A percentile compares a stretch with the other conserved stretches of the same genome.
These are phyloP conservation scores for Lycium barbarum DNA, from an alignment of 257 asterid species.

Conservation along the genomic window DNA sequence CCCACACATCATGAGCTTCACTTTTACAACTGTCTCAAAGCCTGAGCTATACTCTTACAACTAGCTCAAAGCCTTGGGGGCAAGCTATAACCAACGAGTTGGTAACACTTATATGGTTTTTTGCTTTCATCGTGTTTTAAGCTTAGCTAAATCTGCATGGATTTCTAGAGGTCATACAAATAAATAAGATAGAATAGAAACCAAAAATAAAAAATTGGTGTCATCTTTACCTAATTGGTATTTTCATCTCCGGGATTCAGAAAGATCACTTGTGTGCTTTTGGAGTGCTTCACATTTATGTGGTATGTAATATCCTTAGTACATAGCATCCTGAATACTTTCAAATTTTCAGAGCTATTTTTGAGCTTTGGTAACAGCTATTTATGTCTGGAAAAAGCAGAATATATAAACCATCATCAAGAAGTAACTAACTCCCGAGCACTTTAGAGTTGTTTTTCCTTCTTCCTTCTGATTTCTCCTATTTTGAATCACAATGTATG, in stretches of 20 bases:
- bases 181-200: not conserved
- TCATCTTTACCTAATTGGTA: constrained; percentile 1
- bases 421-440: not conserved
- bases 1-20: not conserved
- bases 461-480: not conserved
- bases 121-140: not conserved
- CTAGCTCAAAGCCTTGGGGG: not conserved
- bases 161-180: not conserved
- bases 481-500: not conserved
- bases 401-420: not conserved
- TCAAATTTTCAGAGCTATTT: not conserved
- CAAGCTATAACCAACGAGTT: not conserved
- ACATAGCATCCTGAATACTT: not conserved
- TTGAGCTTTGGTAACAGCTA: not conserved
- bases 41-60: not conserved
- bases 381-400: not conserved
- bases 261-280: not conserved
- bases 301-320: not conserved
- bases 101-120: not conserved
- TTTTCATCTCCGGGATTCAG: not conserved
- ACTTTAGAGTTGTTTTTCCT: not conserved
- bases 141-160: not conserved
- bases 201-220: not conserved
- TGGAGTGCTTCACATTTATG: not conserved
- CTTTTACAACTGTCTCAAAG: too few species aligned